These are phyloP conservation scores for Hyparrhenia diplandra DNA, from an alignment of 176 grass and related monocot genomes.

Conservation along the genomic window DNA sequence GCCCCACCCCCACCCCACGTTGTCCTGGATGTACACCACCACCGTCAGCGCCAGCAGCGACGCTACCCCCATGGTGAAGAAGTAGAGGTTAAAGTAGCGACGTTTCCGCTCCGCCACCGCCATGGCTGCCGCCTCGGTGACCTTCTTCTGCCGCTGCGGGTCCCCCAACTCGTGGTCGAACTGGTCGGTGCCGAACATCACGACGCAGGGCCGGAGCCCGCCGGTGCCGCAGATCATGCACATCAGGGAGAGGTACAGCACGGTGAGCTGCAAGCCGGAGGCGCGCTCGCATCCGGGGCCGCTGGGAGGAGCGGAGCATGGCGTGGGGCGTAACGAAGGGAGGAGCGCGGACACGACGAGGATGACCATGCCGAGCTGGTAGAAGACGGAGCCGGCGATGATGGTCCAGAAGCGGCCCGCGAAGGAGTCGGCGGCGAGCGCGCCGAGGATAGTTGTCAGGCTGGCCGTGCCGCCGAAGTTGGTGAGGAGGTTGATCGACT, in stretches of 20 bases:
- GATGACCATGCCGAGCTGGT: conserved; percentile 59
- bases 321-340: conserved; percentile 30
- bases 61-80: conserved; percentile 57
- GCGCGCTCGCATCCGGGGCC: conserved; percentile 27
- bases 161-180: neutral
- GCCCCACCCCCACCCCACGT: conserved; percentile 59
- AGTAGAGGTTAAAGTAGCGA: conserved; percentile 81
- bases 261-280: conserved; percentile 30
- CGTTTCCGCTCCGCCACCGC: conserved; percentile 32
- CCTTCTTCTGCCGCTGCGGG: no score
- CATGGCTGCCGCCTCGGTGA: neutral
- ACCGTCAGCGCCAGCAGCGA: conserved; percentile 42
- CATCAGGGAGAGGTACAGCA: conserved; percentile 48
- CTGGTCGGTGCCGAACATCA: conserved; percentile 59
- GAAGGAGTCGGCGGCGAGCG: conserved; percentile 71
- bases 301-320: neutral
- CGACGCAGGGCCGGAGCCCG: conserved; percentile 69
- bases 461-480: conserved; percentile 66
- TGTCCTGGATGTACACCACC: conserved; percentile 72
- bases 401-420: conserved; percentile 81
- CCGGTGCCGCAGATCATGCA: conserved; percentile 54
- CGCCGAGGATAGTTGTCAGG: conserved; percentile 71
- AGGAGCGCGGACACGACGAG: conserved; percentile 53
- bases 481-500: conserved; percentile 68
- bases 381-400: conserved; percentile 53